Conservation (phyloP, 73 alveolate species). For the Paramecium tetraurelia region DNA sequence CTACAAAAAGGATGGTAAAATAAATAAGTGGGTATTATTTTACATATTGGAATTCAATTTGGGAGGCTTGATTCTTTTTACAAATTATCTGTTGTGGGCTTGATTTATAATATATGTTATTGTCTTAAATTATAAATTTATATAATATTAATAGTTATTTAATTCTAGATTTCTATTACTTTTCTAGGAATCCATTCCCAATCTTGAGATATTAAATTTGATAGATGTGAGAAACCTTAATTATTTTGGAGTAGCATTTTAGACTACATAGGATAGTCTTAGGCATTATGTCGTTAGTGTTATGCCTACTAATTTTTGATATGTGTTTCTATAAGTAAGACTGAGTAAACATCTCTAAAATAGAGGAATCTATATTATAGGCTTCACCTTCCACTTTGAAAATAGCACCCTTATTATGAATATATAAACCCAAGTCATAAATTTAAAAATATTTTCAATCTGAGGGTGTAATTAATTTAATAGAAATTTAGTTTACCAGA, state of each 20-base stretch:
- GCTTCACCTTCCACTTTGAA: too few relatives aligned
- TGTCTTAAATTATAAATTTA: not conserved
- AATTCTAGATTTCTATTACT: not conserved
- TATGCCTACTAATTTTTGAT: not conserved
- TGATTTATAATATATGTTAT: not conserved
- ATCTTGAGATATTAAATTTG: not conserved
- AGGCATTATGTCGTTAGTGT: not conserved
- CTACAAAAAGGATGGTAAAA: not conserved
- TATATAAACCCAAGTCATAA: too few relatives aligned
- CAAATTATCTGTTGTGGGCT: conserved; percentile 1
- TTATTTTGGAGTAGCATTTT: not conserved
- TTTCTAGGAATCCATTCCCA: not conserved
- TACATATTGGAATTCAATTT: not conserved
- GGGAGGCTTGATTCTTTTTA: not conserved
- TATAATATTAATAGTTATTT: not conserved
- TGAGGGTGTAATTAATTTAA: not conserved
- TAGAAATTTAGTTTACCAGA: not conserved
- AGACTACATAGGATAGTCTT: not conserved
- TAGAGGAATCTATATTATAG: too few relatives aligned
- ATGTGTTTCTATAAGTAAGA: not conserved
- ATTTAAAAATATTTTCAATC: too few relatives aligned
- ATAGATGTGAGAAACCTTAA: not conserved
- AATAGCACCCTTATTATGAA: too few relatives aligned
- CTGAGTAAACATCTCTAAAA: not conserved
- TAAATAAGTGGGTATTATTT: not conserved